Conservation (phyloP, 352 stramenopile species). For the Pseudoperonospora humuli region DNA sequence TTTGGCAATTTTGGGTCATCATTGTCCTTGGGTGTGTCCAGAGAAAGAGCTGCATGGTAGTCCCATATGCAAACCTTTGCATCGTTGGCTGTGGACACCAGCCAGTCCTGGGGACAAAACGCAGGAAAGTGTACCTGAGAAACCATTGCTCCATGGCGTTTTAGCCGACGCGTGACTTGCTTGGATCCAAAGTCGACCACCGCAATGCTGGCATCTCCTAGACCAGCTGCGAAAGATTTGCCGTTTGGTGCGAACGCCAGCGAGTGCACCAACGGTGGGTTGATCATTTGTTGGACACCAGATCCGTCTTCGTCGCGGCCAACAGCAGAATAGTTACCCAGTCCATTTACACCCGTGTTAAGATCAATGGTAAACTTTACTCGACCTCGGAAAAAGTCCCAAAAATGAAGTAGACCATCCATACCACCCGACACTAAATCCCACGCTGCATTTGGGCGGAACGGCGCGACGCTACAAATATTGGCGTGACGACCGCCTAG, state of each 20-base stretch:
- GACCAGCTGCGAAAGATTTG: conserved; percentile 51
- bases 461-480: conserved; percentile 57
- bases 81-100: conserved; percentile 64
- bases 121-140: conserved; percentile 58
- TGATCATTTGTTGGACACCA: conserved; percentile 56
- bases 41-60: conserved; percentile 31
- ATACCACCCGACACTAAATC: conserved; percentile 67
- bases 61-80: conserved; percentile 59
- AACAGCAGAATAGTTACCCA: conserved; percentile 8
- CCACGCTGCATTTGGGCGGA: conserved; percentile 63
- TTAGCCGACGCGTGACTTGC: conserved; percentile 42
- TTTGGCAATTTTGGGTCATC: conserved; percentile 10
- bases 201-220: conserved; percentile 56
- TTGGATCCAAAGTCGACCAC: conserved; percentile 55
- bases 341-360: conserved; percentile 36
- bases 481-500: conserved; percentile 60
- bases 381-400: conserved; percentile 62
- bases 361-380: conserved; percentile 68
- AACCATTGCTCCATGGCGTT: conserved; percentile 44
- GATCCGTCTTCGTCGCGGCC: not conserved
- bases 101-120: conserved; percentile 39
- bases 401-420: conserved; percentile 64
- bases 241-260: conserved; percentile 56
- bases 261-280: conserved; percentile 64
- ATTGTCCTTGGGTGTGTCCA: conserved; percentile 6